A percentile compares a stretch with the other conserved stretches of the same genome.
phyloP scores from a whole-genome alignment of 1,284 basidiomycete genomes.

The Trametes polyzona region DNA sequence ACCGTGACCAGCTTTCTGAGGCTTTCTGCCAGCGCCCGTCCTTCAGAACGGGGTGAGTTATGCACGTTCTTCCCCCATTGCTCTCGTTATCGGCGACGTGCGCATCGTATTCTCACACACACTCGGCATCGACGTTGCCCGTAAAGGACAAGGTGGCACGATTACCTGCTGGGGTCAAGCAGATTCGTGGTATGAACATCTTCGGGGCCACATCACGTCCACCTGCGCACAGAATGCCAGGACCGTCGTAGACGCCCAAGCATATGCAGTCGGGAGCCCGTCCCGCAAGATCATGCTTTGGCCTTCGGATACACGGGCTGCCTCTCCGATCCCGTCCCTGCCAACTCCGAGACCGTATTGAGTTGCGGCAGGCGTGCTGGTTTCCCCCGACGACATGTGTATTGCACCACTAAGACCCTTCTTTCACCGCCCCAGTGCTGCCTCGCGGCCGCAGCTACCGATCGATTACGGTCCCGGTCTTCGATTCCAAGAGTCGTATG shows the following conservation, averaged over 20 bases:
- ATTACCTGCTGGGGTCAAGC: not conserved
- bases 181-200: not conserved
- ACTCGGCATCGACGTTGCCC: conserved; percentile 1
- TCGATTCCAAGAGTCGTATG: no score
- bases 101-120: not conserved
- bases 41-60: not conserved
- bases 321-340: not conserved
- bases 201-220: not conserved
- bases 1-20: not conserved
- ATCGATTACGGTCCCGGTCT: no score
- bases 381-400: not conserved
- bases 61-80: not conserved
- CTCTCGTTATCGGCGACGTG: not conserved
- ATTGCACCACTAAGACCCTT: no score
- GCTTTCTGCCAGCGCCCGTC: not conserved
- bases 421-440: no score
- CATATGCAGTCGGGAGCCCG: not conserved
- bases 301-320: not conserved
- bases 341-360: not conserved
- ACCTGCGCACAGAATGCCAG: not conserved
- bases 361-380: not conserved
- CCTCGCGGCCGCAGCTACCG: no score
- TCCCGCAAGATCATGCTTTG: not conserved
- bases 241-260: not conserved
- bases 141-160: not conserved